phyloP scores from a whole-genome alignment of 192 early-diverging fungal genomes.

The Polychytrium aggregatum region DNA sequence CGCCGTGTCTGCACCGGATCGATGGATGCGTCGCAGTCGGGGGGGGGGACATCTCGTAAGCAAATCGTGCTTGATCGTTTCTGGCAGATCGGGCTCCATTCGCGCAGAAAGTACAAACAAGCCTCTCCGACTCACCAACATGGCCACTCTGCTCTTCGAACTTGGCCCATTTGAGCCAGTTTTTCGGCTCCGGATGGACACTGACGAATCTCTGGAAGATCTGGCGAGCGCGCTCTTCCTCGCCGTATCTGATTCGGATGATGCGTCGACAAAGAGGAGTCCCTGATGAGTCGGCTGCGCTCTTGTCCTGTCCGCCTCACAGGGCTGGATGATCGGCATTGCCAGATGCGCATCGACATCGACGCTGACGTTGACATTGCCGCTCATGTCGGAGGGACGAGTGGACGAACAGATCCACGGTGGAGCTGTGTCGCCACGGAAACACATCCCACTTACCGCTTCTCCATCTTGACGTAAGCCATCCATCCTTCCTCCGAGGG shows the following conservation, averaged over 20 bases:
- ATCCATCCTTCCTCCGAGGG: conserved; percentile 85
- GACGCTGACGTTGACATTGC: background rate
- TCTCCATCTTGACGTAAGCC: conserved; percentile 92
- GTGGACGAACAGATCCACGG: too few relatives aligned
- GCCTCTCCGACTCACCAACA: conserved; percentile 28
- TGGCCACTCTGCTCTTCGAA: conserved; percentile 84
- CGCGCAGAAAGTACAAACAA: too few relatives aligned
- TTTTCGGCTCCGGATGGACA: conserved; percentile 80
- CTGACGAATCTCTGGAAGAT: conserved; percentile 80
- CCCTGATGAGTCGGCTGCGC: too few relatives aligned
- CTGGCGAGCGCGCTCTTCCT: conserved; percentile 65
- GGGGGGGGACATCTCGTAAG: too few relatives aligned
- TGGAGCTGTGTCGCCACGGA: too few relatives aligned
- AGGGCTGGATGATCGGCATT: background rate
- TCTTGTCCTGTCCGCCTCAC: too few relatives aligned
- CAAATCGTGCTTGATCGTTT: too few relatives aligned
- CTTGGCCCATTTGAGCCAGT: conserved; percentile 94
- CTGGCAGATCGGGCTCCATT: too few relatives aligned
- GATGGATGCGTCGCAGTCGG: too few relatives aligned
- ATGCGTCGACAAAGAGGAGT: background rate
- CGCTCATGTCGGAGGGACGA: too few relatives aligned
- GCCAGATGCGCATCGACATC: background rate
- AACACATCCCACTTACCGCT: too few relatives aligned
- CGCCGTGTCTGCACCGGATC: conserved; percentile 41
- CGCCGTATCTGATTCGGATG: conserved; percentile 41